Base-by-base conservation (phyloP, 805 yeast genomes). In the Candida nitratophila region DNA sequence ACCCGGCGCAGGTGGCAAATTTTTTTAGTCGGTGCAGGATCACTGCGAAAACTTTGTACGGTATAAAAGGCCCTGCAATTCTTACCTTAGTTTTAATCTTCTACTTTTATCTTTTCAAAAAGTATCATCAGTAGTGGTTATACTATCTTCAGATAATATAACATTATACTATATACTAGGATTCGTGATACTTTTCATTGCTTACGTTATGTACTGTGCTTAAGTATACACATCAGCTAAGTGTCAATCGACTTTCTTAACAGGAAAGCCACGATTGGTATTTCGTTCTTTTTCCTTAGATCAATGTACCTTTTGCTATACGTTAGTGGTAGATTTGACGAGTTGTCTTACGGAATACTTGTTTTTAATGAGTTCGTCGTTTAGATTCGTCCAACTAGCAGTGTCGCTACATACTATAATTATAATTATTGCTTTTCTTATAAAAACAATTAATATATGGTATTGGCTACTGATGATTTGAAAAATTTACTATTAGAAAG, bases 241-340 rank as follows among this genome's bases (percentile, higher is more conserved):
- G 81, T 75, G 73, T 65, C 68, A 69, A 64, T 70, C 81, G 86
- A 80, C 86, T 77, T 68, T 73, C 70, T 76, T 76, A 80, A 80
- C 86, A 80, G 79, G 72, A 71, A 65, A 73, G 86, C 66, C 80
- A 80, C 86, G 81, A 73, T 70, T 66, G 70, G 66, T 71, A 75
- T 79, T 80, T 76, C 86, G 86, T 80, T 79, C 79, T 74, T 79
- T 84, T 76, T 76, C 71, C 82, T 80, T 80, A 80, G 84, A 80
- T 64, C 57, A 57, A 48, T 29, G 41, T 54, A 6, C 15, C 19
- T 26, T 46, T 33, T 39, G 53, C 56, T 48, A 55, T 61, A 63
- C 65, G 69, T 58, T 58, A 61, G 69, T 66, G 64, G 57, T 50
- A 47, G 57, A 57, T 41, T 42, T 49, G 61, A 51, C 52, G 59